A percentile compares a stretch with the other conserved stretches of the same genome.
Conservation (phyloP, 129 eudicot genomes). For the Lactuca sativa region DNA sequence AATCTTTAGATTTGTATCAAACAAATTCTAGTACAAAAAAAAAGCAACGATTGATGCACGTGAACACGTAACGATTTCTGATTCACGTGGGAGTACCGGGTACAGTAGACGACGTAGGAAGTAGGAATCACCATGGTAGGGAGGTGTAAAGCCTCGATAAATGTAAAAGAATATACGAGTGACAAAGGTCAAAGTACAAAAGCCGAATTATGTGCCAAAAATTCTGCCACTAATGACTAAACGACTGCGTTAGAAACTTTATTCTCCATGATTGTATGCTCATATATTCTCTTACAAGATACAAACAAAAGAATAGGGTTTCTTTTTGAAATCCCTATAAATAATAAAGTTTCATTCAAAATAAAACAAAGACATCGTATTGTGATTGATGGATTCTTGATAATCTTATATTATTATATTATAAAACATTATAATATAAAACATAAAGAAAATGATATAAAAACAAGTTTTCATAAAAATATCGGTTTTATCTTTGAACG, state of each 20-base stretch:
- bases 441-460: too few species aligned
- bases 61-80: slow-evolving; percentile 14
- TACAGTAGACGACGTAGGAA: background rate
- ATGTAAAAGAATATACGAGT: slow-evolving; percentile 17
- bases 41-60: background rate
- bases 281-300: slow-evolving; percentile 7
- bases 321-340: slow-evolving; percentile 4
- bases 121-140: background rate
- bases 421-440: too few species aligned
- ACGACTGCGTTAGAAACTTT: slow-evolving; percentile 2
- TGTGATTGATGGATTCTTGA: too few species aligned
- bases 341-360: too few species aligned
- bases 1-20: background rate
- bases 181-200: slow-evolving; percentile 26
- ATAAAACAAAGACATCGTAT: too few species aligned
- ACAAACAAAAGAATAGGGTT: slow-evolving; percentile 6
- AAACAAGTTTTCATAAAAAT: too few species aligned
- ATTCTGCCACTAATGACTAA: slow-evolving; percentile 1
- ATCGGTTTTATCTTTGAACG: too few species aligned
- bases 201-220: slow-evolving; percentile 23
- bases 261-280: slow-evolving; percentile 6
- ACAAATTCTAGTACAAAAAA: background rate
- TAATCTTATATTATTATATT: too few species aligned
- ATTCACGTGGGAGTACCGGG: slow-evolving; percentile 5
- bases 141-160: slow-evolving; percentile 20